A percentile compares a stretch with the other conserved stretches of the same genome.
These are phyloP conservation scores for Hypoxylon sp. DNA, from an alignment of 2,329 filamentous ascomycete genomes.

Conservation along the genomic window DNA sequence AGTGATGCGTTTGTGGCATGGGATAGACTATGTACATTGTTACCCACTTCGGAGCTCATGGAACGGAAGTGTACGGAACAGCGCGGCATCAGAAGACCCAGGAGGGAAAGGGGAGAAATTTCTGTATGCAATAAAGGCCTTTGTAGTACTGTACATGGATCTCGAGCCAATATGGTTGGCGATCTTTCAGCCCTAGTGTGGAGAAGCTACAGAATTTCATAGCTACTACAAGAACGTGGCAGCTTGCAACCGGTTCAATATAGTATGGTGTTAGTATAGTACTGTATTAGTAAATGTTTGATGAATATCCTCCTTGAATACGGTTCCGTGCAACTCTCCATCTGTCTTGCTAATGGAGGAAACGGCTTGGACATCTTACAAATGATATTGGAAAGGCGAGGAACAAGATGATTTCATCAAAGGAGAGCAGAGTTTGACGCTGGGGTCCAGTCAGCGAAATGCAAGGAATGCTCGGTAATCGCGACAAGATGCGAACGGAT, in stretches of 20 bases:
- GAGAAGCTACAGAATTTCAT: conserved; percentile 23
- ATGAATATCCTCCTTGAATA: neutral
- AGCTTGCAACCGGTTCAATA: conserved; percentile 15
- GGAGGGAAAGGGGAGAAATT: conserved; percentile 9
- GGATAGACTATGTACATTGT: conserved; percentile 23
- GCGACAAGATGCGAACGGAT: conserved; percentile 10
- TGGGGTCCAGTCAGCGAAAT: conserved; percentile 20
- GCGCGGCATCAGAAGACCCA: conserved; percentile 24
- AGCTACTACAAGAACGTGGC: conserved; percentile 22
- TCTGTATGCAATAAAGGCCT: conserved; percentile 18
- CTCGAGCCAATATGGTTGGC: conserved; percentile 27
- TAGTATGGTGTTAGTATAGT: no score
- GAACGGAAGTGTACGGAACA: conserved; percentile 26
- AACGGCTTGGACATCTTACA: conserved; percentile 13
- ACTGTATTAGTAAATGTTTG: conserved; percentile 11
- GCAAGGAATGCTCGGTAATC: conserved; percentile 25
- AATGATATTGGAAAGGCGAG: conserved; percentile 13
- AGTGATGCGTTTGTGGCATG: conserved; percentile 35
- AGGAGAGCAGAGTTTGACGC: conserved; percentile 14
- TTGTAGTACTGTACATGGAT: conserved; percentile 25
- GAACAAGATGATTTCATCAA: conserved; percentile 8
- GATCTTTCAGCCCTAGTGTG: conserved; percentile 34
- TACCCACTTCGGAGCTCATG: conserved; percentile 26
- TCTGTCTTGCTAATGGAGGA: conserved; percentile 2
- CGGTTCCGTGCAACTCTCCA: no score